Conservation (phyloP, 768 basidiomycete genomes). For the Obba rivulosa region DNA sequence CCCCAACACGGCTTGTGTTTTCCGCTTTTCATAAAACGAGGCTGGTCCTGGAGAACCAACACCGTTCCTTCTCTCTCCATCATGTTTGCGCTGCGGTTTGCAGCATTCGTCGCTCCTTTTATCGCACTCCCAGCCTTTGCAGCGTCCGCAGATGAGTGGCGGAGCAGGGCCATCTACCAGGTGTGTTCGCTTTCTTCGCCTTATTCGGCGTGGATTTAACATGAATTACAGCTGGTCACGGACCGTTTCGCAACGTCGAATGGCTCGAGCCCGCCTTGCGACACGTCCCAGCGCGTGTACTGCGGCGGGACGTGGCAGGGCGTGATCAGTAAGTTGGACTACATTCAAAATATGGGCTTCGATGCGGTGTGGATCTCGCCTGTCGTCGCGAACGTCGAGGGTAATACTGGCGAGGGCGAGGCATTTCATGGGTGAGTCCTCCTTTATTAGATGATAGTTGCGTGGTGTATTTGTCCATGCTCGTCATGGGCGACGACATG, state of each 20-base stretch:
- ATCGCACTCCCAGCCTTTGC: slow-evolving; percentile 23
- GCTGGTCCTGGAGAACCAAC: no score
- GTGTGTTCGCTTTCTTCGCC: slow-evolving; percentile 16
- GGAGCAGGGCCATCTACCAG: slow-evolving; percentile 52
- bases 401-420: slow-evolving; percentile 43
- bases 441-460: no score
- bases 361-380: slow-evolving; percentile 59
- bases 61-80: no score
- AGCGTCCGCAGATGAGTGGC: slow-evolving; percentile 44
- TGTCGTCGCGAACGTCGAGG: slow-evolving; percentile 43
- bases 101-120: slow-evolving; percentile 7
- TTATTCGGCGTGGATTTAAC: background rate
- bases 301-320: slow-evolving; percentile 57
- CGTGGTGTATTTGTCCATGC: background rate
- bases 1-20: no score
- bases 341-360: slow-evolving; percentile 60
- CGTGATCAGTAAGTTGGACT: slow-evolving; percentile 50
- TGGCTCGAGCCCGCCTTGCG: slow-evolving; percentile 34
- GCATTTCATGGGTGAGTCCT: slow-evolving; percentile 51
- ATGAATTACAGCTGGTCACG: slow-evolving; percentile 37
- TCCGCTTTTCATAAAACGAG: no score
- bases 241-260: slow-evolving; percentile 55
- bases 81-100: background rate
- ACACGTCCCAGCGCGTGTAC: slow-evolving; percentile 42
- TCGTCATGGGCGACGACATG: no score